phyloP scores from a whole-genome alignment of 148 eudicot species.

The Drosera capensis region DNA sequence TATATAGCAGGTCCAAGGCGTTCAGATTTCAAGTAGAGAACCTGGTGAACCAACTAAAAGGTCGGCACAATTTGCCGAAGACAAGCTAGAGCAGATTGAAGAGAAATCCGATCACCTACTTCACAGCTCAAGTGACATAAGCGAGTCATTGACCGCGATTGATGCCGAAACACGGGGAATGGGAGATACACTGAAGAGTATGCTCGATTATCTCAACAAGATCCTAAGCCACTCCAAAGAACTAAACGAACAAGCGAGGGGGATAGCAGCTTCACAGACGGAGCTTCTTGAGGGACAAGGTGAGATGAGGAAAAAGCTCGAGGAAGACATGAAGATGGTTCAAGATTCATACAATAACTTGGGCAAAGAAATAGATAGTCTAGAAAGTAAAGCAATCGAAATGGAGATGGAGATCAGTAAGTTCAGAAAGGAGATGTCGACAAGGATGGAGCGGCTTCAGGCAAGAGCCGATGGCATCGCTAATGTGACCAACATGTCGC shows the following conservation, averaged over 20 bases:
- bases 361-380: slow-evolving; percentile 25
- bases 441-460: slow-evolving; percentile 41
- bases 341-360: slow-evolving; percentile 34
- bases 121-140: slow-evolving; percentile 25
- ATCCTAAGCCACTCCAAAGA: slow-evolving; percentile 32
- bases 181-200: slow-evolving; percentile 26
- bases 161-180: slow-evolving; percentile 32
- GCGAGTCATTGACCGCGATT: slow-evolving; percentile 35
- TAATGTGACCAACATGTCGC: slow-evolving; percentile 28
- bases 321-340: slow-evolving; percentile 35
- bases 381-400: slow-evolving; percentile 36
- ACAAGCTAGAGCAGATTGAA: slow-evolving; percentile 39
- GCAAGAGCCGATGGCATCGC: slow-evolving; percentile 62
- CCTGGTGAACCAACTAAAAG: slow-evolving; percentile 60
- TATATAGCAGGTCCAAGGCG: slow-evolving; percentile 52
- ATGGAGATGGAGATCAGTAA: slow-evolving; percentile 39
- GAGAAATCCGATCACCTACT: slow-evolving; percentile 32
- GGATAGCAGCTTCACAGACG: slow-evolving; percentile 41
- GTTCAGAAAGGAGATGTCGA: slow-evolving; percentile 43
- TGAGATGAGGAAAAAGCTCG: slow-evolving; percentile 36
- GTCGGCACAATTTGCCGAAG: slow-evolving; percentile 52
- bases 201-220: slow-evolving; percentile 26
- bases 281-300: slow-evolving; percentile 47
- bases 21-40: slow-evolving; percentile 55
- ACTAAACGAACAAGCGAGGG: slow-evolving; percentile 33